Evolutionary conservation across 2,329 filamentous ascomycete genomes (phyloP).

Genomic region (Monascus ruber): DNA sequence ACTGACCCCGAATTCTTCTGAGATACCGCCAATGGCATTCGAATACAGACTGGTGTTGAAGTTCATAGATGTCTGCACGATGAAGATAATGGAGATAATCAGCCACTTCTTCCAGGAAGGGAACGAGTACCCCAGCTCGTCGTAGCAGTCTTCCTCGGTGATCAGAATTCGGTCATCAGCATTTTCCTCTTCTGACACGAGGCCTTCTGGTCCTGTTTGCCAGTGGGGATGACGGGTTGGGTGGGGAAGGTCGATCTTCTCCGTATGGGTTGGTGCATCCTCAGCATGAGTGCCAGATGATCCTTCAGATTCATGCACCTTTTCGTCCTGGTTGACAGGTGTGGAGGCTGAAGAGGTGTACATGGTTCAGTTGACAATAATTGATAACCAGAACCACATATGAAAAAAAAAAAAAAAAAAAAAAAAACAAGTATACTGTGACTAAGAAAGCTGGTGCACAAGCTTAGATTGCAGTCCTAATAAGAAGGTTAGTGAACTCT

Average conservation of each 20-base stretch:
- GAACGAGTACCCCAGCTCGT: conserved; percentile 54
- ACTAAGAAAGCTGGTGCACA: no score
- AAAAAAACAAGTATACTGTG: no score
- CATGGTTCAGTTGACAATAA: conserved; percentile 7
- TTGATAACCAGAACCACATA: not conserved
- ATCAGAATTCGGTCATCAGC: conserved; percentile 18
- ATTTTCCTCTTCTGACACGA: not conserved
- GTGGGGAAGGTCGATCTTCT: conserved; percentile 10
- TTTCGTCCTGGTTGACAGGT: conserved; percentile 12
- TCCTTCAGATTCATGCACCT: conserved; percentile 18
- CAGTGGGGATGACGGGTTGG: not conserved
- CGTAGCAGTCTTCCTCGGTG: conserved; percentile 51
- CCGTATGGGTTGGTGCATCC: conserved; percentile 1
- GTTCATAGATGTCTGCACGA: conserved; percentile 67
- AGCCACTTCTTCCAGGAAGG: conserved; percentile 57
- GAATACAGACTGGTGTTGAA: conserved; percentile 67
- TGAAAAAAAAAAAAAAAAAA: no score
- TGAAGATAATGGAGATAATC: conserved; percentile 61
- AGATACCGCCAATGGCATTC: conserved; percentile 55
- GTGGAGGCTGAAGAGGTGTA: conserved; percentile 6
- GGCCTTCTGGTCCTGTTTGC: not conserved
- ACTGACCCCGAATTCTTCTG: conserved; percentile 56
- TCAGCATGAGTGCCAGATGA: conserved; percentile 23
- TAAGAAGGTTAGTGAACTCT: no score
- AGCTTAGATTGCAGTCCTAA: no score